Base-by-base conservation (phyloP, 305 asterid species). In the Petunia hybrid region DNA sequence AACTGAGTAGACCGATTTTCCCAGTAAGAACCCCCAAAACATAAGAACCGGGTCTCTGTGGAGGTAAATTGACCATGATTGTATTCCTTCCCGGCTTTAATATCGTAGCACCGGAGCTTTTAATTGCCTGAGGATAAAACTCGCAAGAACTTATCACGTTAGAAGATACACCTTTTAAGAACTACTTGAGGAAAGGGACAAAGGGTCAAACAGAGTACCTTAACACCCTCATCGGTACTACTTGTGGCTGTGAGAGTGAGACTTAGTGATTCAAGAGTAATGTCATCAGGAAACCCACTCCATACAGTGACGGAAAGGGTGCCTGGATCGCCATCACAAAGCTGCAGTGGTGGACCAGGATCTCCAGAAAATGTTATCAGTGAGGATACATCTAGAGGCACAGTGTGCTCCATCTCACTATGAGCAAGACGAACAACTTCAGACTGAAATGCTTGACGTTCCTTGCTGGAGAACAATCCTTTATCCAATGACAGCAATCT, bases 221-320 rank as follows among this genome's bases (percentile, higher is more conserved):
- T 94, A 69, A 92, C 94, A 85, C 98, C 98, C 90, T 97, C 99
- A 90, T 97, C 99, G 8, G 95, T 90, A 85, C 83, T 95, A 80
- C 90, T 89, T 36, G 96, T 97, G 64, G 98, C 97, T 59, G 95
- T 90, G 80, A 97, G 90, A 76, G 95, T 92, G 80, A 97, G 94
- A 89, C 92, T 94, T 80, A 97, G 95, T 69, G 98, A 93, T 82
- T 97, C 99, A 82, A 97, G 98, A 80, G 97, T 90, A 84, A 97
- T 94, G 83, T 97, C 97, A 83, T 97, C 97, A 66, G 99, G 98
- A 88, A 97, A 97, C 80, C 97, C 99, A 90, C 98, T 97, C 97
- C 98, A 92, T 69, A 97, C 87, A 81, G 92, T 86, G 83, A 97
- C 98, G 7, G 94, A 90, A 35, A 97, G 93, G 69, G 87, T 86